Evolutionary conservation across 78 protist genomes (phyloP), one percentile per base, ranked within the genome.

Genomic region (Creolimax fragrantissima): DNA sequence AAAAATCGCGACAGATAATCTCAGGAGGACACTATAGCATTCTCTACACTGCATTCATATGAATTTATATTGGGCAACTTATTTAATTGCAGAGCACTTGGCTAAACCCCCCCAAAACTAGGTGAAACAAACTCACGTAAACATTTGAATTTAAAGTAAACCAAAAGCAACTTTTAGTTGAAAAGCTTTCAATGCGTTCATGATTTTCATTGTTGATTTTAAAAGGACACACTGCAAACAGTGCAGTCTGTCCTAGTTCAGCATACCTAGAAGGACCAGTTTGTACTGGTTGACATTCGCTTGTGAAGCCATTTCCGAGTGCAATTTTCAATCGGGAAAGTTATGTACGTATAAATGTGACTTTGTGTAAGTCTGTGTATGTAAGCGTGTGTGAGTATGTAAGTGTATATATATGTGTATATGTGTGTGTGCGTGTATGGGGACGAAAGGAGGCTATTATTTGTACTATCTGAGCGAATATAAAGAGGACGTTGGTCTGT

Each of bases 251-350:
- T n/a, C n/a, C n/a, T n/a, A n/a, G n/a, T n/a, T n/a, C 24, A 58
- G 24, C 74, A 17, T 58, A 92, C 93, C 97, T 35, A 96, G 92
- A 5, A 96, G 93, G 43, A 96, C 97, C 6, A 96, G 92, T 41
- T 96, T 96, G 84, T 93, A 96, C 91, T 96, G 97, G 90, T 93
- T 94, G 3, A 94, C 67, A 39, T 94, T 74, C 7, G 39, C 35
- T 84, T 84, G 88, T 42, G 88, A 17, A 11, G 88, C 11, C 11
- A 11, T 36, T 24, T 11, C 11, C 43, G 43, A 32, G 32, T 66
- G 32, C 32, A 32, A 7, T 11, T 11, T 84, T 84, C 11, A 32
- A 42, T 84, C 11, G 7, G 11, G 7, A 41, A 32, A 41, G 7
- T 17, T 84, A 84, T 84, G 11, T 84, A 41, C 11, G 11, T 84